Evolutionary conservation across 805 yeast species (phyloP).

Genomic region (Metschnikowia continentalis): DNA sequence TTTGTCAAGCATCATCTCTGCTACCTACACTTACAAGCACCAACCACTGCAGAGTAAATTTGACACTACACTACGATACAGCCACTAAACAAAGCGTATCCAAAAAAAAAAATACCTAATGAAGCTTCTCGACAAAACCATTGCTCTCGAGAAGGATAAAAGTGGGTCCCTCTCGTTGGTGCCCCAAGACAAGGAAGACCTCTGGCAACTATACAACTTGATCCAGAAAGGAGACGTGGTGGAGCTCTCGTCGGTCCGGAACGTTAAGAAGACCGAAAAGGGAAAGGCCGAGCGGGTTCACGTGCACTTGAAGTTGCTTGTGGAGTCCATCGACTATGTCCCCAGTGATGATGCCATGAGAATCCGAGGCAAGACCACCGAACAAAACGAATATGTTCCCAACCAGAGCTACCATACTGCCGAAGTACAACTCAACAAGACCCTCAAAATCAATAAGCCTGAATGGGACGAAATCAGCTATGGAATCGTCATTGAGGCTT

Average conservation of each 20-base stretch:
- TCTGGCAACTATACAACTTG: slow-evolving; percentile 83
- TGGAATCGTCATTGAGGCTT: slow-evolving; percentile 61
- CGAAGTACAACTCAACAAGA: slow-evolving; percentile 65
- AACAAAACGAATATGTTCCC: slow-evolving; percentile 71
- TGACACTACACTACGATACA: not conserved
- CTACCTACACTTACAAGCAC: not conserved
- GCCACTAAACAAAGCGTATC: not conserved
- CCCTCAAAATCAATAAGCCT: slow-evolving; percentile 64
- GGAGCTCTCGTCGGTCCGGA: slow-evolving; percentile 63
- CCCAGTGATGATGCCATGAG: slow-evolving; percentile 75
- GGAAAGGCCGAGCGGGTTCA: slow-evolving; percentile 49
- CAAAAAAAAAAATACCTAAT: slow-evolving; percentile 1
- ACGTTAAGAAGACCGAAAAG: slow-evolving; percentile 42
- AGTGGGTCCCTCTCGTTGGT: slow-evolving; percentile 63
- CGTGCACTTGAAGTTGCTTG: slow-evolving; percentile 47
- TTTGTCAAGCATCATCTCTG: not conserved
- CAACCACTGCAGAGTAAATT: not conserved
- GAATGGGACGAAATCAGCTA: slow-evolving; percentile 77
- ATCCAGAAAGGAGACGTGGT: slow-evolving; percentile 74
- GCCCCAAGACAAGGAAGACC: slow-evolving; percentile 88
- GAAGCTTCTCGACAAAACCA: slow-evolving; percentile 19
- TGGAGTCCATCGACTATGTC: slow-evolving; percentile 73
- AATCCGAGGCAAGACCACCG: slow-evolving; percentile 71
- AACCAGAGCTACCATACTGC: slow-evolving; percentile 86
- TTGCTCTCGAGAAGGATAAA: slow-evolving; percentile 42